Base-by-base conservation (phyloP, 2,329 filamentous ascomycete genomes). In the Botryotinia convoluta region DNA sequence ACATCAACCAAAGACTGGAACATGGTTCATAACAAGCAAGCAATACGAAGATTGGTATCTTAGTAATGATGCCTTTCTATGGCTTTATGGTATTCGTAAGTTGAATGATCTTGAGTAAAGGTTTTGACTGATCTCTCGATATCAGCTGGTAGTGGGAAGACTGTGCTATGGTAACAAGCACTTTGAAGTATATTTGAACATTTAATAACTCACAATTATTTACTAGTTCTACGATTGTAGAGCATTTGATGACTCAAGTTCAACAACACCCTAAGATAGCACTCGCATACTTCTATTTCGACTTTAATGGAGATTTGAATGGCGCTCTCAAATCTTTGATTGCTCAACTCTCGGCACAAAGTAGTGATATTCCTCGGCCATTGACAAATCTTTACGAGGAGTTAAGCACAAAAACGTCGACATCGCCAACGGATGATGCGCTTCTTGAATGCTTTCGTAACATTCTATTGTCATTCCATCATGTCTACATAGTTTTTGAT, bases 211-310 rank as follows among this genome's bases (percentile, higher is more conserved):
- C n/a, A 65, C 42, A 54, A 44, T 5, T 32, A 35, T 26, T 22
- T 22, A 18, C 29, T 35, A 76, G 77, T 72, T 77, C 77, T 22
- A 83, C 82, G 1, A 77, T 80, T 14, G 81, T 84, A 61, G 81
- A 82, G 59, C 72, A 80, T 60, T 44, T 78, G 16, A 62, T 74
- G n/a, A 44, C 51, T 14, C 73, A 75, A 44, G 67, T 63, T 59
- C 64, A 78, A 1, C 75, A 74, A 32, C 74, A 75, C 18, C 74
- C 76, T 12, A 62, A 70, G 10, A 77, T 79, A 18, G 81, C 78
- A 0, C 67, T 84, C 20, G 81, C 78, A 1, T 83, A 81, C 74
- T 84, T 84, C 75, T 84, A 81, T 76, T 84, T 84, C 68, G 80
- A 81, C 4, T 84, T 83, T 74, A 81, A 80, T 61, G 82, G 84